Evolutionary conservation across 2,329 filamentous ascomycete genomes (phyloP), one percentile per base, ranked within the genome.

Genomic region (Fusarium bactridioides): DNA sequence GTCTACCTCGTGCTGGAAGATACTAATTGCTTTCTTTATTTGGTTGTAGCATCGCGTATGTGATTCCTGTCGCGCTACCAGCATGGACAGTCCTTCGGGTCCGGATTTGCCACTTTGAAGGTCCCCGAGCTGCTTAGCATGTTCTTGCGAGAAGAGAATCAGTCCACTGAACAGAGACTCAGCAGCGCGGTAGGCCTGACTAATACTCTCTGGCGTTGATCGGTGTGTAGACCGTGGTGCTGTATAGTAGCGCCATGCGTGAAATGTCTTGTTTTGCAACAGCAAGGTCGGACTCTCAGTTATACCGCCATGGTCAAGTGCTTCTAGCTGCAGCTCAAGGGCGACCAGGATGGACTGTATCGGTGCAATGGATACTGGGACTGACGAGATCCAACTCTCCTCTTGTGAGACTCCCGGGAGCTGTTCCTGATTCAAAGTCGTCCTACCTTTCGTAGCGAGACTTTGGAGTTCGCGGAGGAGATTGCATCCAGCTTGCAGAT

Each of bases 1-100:
- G 8, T 13, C 11, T 11, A 64, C 43, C 21, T 51, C 43, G 7
- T 9, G 10, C 16, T 59, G 25, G 3, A 70, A 67, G 2, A 27
- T 40, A 7, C 7, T 6, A 4, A 67, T 44, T 13, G 62, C 57
- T 31, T 59, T 62, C 3, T 7, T 38, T 4, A 71, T 53, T 43
- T 71, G 53, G 9, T 25, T 57, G 10, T 63, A 71, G n/a, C 62
- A 67, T 43, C 62, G 47, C 2, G 29, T 51, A 18, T 71, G 35
- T 1, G 15, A 4, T 18, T 40, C 10, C 18, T 71, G 62, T 27
- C 60, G 38, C 3, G 15, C 19, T 6, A 16, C 33, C 5, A 69
- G n/a, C 21, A 62, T 44, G 4, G 44, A n/a, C 4, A 69, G 12
- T 5, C 16, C 43, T 29, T 25, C n/a, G 2, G 29, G 16, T 7